Conservation (phyloP, 805 yeast species). For the Metschnikowia kunwiensis region DNA sequence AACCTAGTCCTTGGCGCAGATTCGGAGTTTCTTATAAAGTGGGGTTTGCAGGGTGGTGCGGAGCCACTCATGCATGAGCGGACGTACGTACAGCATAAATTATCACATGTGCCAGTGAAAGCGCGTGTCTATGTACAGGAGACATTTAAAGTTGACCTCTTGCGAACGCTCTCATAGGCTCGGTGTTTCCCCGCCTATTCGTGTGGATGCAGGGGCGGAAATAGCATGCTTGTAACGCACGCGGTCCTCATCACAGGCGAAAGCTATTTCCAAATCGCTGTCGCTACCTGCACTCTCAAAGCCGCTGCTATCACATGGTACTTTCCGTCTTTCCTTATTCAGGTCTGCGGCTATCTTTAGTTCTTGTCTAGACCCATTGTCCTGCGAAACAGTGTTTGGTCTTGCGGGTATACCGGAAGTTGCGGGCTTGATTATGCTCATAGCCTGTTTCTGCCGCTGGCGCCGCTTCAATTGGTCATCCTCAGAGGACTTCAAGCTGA, state of each 20-base stretch:
- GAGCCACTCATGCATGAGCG: constrained; percentile 6
- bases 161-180: not conserved
- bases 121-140: constrained; percentile 1
- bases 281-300: constrained; percentile 16
- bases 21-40: constrained; percentile 1
- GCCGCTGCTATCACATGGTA: constrained; percentile 7
- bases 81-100: not conserved
- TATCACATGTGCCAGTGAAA: constrained; percentile 6
- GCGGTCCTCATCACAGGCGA: constrained; percentile 24
- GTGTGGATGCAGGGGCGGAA: constrained; percentile 2
- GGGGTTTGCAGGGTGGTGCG: constrained; percentile 4
- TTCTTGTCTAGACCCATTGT: no score
- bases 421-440: constrained; percentile 9
- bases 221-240: constrained; percentile 16
- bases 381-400: no score
- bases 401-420: not conserved
- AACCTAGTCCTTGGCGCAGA: no score
- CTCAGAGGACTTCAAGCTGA: constrained; percentile 16
- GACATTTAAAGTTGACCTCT: not conserved
- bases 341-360: no score
- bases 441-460: constrained; percentile 26
- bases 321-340: constrained; percentile 1
- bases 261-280: constrained; percentile 33
- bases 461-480: constrained; percentile 18
- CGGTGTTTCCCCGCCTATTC: constrained; percentile 2